Percentiles rank a stretch among this genome's conserved stretches.
Evolutionary conservation across 2,329 filamentous ascomycete species (phyloP).

Genomic region (Phialocephala subalpina): DNA sequence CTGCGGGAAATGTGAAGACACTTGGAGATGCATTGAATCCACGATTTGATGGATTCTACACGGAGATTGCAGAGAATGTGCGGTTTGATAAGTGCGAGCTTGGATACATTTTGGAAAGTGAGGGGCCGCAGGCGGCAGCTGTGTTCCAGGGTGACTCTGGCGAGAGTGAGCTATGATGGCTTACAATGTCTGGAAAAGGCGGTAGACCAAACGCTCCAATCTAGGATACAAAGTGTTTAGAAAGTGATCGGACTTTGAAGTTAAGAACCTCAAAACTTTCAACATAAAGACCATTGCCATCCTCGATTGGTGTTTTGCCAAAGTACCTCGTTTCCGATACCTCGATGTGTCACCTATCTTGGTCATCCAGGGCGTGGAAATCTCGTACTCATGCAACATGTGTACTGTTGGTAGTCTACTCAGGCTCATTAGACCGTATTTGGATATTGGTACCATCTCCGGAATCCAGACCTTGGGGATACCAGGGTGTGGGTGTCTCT

Average conservation of each 20-base stretch:
- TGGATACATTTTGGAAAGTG: conserved; percentile 63
- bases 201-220: too few relatives aligned
- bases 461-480: neutral
- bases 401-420: neutral
- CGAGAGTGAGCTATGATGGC: neutral
- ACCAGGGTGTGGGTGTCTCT: neutral
- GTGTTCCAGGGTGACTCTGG: conserved; percentile 17
- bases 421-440: neutral
- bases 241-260: too few relatives aligned
- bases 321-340: too few relatives aligned
- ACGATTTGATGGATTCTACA: conserved; percentile 62
- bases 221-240: too few relatives aligned
- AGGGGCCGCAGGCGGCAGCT: conserved; percentile 49
- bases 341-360: too few relatives aligned
- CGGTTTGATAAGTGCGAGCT: conserved; percentile 60
- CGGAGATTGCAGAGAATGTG: conserved; percentile 55
- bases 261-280: too few relatives aligned
- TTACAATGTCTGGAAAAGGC: too few relatives aligned
- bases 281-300: too few relatives aligned
- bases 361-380: neutral
- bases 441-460: neutral
- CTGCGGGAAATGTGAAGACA: conserved; percentile 55
- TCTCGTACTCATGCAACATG: neutral
- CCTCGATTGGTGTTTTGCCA: too few relatives aligned
- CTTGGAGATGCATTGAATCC: conserved; percentile 58